phyloP scores from a whole-genome alignment of 306 rosid species.

The Quercus parvula region DNA sequence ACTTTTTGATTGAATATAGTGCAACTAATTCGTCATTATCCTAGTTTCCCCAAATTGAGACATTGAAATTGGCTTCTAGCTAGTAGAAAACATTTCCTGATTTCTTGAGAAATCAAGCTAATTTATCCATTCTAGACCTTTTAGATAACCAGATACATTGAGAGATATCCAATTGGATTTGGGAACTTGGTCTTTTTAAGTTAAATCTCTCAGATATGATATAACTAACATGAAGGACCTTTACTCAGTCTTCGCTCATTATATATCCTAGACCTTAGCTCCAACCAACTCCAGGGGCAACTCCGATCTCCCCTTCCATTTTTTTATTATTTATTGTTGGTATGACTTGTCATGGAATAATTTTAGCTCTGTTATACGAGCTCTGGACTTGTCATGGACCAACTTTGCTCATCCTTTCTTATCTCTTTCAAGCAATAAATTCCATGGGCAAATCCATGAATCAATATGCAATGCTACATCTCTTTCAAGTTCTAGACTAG shows the following conservation, averaged over 20 bases:
- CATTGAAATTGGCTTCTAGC: slow-evolving; percentile 33
- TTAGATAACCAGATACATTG: slow-evolving; percentile 33
- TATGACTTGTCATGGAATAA: slow-evolving; percentile 25
- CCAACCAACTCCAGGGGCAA: slow-evolving; percentile 26
- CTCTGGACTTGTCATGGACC: no score
- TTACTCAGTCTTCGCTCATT: neutral
- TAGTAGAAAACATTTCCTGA: slow-evolving; percentile 26
- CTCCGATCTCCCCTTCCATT: neutral
- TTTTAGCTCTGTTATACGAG: no score
- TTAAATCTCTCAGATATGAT: neutral
- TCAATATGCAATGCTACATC: no score
- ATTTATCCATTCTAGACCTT: slow-evolving; percentile 22
- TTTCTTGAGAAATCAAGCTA: slow-evolving; percentile 33
- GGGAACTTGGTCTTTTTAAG: neutral
- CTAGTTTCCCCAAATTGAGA: neutral
- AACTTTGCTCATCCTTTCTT: no score
- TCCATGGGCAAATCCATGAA: no score
- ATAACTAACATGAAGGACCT: neutral
- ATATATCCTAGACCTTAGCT: slow-evolving; percentile 29
- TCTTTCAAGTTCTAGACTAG: no score
- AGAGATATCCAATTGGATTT: slow-evolving; percentile 31
- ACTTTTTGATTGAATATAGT: slow-evolving; percentile 5
- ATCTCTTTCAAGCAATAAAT: no score
- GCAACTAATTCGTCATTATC: neutral
- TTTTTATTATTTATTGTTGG: no score